phyloP scores from a whole-genome alignment of 2,329 filamentous ascomycete genomes.

The Stemphylium vesicarium region DNA sequence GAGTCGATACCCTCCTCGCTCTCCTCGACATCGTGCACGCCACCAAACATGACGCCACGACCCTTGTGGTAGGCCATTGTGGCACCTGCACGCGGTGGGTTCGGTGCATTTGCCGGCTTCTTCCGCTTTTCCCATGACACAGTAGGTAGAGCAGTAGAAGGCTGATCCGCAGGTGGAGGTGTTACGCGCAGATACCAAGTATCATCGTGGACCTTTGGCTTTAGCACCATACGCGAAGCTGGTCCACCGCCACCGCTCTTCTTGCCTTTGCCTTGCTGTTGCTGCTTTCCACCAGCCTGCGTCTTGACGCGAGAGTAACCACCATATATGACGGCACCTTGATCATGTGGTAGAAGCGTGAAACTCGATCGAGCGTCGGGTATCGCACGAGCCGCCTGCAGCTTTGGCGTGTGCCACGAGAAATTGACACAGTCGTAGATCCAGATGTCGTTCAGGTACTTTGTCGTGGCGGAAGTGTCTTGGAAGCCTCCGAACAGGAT shows the following conservation, averaged over 20 bases:
- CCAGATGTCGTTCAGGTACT: slow-evolving; percentile 93
- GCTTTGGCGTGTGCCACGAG: slow-evolving; percentile 77
- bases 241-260: slow-evolving; percentile 61
- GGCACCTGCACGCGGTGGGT: slow-evolving; percentile 81
- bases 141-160: slow-evolving; percentile 68
- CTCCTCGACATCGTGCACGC: slow-evolving; percentile 90
- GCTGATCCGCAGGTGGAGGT: slow-evolving; percentile 71
- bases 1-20: slow-evolving; percentile 95
- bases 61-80: slow-evolving; percentile 97
- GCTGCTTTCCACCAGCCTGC: slow-evolving; percentile 63
- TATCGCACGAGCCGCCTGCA: slow-evolving; percentile 81
- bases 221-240: slow-evolving; percentile 74
- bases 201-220: slow-evolving; percentile 91
- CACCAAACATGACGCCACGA: slow-evolving; percentile 89
- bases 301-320: slow-evolving; percentile 93
- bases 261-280: slow-evolving; percentile 53
- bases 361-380: slow-evolving; percentile 92
- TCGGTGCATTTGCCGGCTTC: slow-evolving; percentile 86
- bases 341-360: slow-evolving; percentile 87
- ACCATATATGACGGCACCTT: slow-evolving; percentile 87
- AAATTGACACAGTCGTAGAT: slow-evolving; percentile 91
- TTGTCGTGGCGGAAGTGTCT: slow-evolving; percentile 92
- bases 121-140: slow-evolving; percentile 94
- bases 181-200: slow-evolving; percentile 89
- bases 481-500: slow-evolving; percentile 96